Evolutionary conservation across 306 rosid species (phyloP), one percentile per base, ranked within the genome.

Genomic region (Rubus idaeus): DNA sequence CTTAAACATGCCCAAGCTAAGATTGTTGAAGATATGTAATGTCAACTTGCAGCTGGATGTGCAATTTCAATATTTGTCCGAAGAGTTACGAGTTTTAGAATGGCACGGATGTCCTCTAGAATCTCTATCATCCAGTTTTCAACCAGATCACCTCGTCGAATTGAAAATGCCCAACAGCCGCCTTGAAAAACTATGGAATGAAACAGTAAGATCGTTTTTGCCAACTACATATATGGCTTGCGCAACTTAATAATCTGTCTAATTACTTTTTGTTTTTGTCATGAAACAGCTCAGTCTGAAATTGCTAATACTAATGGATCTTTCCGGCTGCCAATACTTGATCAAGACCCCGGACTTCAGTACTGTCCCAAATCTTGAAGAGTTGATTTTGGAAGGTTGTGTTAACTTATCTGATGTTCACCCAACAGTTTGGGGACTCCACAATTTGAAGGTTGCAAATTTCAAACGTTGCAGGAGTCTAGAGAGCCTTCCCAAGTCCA

Each of bases 311-410:
- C 37, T 60, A 5, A 21, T 58, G 17, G 49, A 74, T 45, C 77
- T 74, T 3, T 39, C 55, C 17, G 51, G 42, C 68, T 74, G 68
- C 53, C 39, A 58, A 30, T 55, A 53, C 66, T 20, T 74, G 6
- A n/a, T 55, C 12, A 74, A 6, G 45, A 58, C 68, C 16, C 77
- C 56, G 12, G 55, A 74, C 62, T 58, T 74, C n/a, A 20, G 42
- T 2, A 65, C 18, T 1, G 26, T 23, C 17, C 77, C 77, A 23
- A 74, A 74, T 58, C 68, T 74, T 4, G 77, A 74, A 23, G 8
- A 37, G 5, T 74, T 74, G 68, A 23, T 74, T 23, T 60, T 74
- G 8, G 10, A 47, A 40, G 77, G 77, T n/a, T 58, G 77, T 44
- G 39, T 1, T 8, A 13, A 51, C 9, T 26, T 74, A 26, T 42